Base-by-base conservation (phyloP, 148 eudicot genomes). In the Rhododendron williamsianum region DNA sequence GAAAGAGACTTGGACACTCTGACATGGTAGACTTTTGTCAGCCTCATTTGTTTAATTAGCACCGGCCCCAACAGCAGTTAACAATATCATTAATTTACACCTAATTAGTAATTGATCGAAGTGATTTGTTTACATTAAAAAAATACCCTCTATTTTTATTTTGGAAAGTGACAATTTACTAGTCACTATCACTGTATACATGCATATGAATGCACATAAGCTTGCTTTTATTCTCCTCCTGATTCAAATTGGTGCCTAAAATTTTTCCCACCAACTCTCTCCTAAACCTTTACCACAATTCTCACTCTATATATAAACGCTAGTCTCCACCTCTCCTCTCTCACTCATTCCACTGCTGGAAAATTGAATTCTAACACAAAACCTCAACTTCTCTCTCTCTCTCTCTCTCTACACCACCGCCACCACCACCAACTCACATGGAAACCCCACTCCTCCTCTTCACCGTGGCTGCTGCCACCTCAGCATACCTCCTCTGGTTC, bases 401-500 rank as follows among this genome's bases (percentile, higher is more conserved):
- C 6, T 49, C 9, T 9, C 19, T 30, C 9, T 9, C 11, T 4
- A 16, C 0, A 30, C 41, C 6, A 25, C 21, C 60, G 27, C 3
- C 63, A 25, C 21, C 60, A 49, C 3, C 63, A 51, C 11, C 41
- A 13, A 2, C 45, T 25, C 25, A 18, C 45, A 94, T 93, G 96
- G 96, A 93, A 30, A 84, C 84, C 25, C 77, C 84, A 82, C 89
- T 92, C 52, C 33, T 91, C 6, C 54, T 88, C 81, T 84, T 89
- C 72, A 52, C 58, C 35, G 65, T 89, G 35, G 82, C 69, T 8
- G 92, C 93, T 27, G 85, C 90, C 33, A 60, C 88, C 0, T 74
- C 93, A 4, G 92, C 91, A 46, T 95, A 95, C 73, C 80, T 94
- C 85, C 45, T 95, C 4, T 95, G 97, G 97, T 95, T 95, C 86